These are phyloP conservation scores for Aspergillus fijiensis DNA, from an alignment of 2,329 filamentous ascomycete genomes.

Conservation along the genomic window DNA sequence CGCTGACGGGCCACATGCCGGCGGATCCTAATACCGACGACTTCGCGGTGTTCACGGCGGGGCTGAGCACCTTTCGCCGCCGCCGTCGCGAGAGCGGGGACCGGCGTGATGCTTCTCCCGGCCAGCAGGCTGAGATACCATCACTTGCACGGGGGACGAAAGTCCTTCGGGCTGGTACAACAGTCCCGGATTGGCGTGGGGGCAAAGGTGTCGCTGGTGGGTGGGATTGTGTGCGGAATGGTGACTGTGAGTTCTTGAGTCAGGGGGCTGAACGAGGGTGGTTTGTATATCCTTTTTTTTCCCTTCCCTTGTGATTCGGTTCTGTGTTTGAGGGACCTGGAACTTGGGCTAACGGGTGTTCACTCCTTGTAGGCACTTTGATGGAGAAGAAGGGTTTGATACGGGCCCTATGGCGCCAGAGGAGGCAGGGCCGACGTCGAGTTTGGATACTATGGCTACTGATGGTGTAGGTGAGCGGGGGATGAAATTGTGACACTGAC, in stretches of 20 bases:
- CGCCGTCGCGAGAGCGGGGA: slow-evolving; percentile 28
- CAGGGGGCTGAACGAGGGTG: slow-evolving; percentile 85
- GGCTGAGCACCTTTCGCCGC: slow-evolving; percentile 67
- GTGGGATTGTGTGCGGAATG: slow-evolving; percentile 78
- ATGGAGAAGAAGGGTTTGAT: slow-evolving; percentile 49
- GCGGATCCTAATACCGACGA: slow-evolving; percentile 70
- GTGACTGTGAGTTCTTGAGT: slow-evolving; percentile 79
- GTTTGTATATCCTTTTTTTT: slow-evolving; percentile 51
- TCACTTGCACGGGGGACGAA: slow-evolving; percentile 20
- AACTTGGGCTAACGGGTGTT: neutral
- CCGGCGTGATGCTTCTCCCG: neutral
- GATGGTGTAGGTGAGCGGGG: slow-evolving; percentile 1
- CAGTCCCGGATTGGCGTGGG: slow-evolving; percentile 53
- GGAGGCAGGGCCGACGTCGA: slow-evolving; percentile 19
- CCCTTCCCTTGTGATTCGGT: slow-evolving; percentile 24
- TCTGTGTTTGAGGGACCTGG: slow-evolving; percentile 1
- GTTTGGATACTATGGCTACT: slow-evolving; percentile 2
- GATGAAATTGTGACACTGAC: slow-evolving; percentile 24
- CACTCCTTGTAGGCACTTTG: slow-evolving; percentile 41
- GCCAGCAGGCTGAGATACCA: neutral
- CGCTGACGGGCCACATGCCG: slow-evolving; percentile 76
- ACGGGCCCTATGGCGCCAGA: slow-evolving; percentile 31
- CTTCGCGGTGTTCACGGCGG: slow-evolving; percentile 81
- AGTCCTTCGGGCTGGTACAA: slow-evolving; percentile 19
- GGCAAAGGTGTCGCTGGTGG: slow-evolving; percentile 67